Conservation (phyloP, 2,329 filamentous ascomycete genomes). For the Exophiala sp. region DNA sequence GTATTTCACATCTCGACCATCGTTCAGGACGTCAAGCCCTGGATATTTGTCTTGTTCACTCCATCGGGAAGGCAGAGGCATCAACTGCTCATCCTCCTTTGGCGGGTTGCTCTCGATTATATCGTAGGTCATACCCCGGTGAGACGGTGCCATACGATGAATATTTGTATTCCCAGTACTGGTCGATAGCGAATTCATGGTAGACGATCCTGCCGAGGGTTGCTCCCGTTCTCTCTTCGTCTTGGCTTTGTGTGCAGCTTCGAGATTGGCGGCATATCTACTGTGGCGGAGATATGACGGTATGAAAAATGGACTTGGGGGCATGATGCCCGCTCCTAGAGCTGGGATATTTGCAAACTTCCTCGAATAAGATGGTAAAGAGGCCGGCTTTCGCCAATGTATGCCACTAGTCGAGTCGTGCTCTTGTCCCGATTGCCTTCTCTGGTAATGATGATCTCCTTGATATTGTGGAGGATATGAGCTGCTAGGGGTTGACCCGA, state of each 20-base stretch:
- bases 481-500: slow-evolving; percentile 32
- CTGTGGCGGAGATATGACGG: slow-evolving; percentile 79
- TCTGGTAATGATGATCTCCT: slow-evolving; percentile 32
- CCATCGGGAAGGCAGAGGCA: slow-evolving; percentile 75
- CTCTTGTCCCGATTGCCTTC: slow-evolving; percentile 40
- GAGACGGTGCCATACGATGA: slow-evolving; percentile 55
- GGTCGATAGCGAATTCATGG: slow-evolving; percentile 49
- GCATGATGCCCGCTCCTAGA: slow-evolving; percentile 26
- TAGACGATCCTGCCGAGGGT: slow-evolving; percentile 38
- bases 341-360: slow-evolving; percentile 40
- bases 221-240: slow-evolving; percentile 47
- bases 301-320: slow-evolving; percentile 59
- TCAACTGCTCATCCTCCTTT: slow-evolving; percentile 55
- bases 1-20: slow-evolving; percentile 66
- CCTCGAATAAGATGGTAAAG: slow-evolving; percentile 44
- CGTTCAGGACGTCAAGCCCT: slow-evolving; percentile 66
- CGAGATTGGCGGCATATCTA: slow-evolving; percentile 68
- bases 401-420: slow-evolving; percentile 43
- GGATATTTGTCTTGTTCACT: slow-evolving; percentile 68
- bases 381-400: slow-evolving; percentile 41
- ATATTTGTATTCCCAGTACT: slow-evolving; percentile 47
- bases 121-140: slow-evolving; percentile 76
- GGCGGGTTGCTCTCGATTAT: slow-evolving; percentile 69
- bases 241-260: slow-evolving; percentile 62
- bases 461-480: slow-evolving; percentile 36